Base-by-base conservation (phyloP, 2,329 filamentous ascomycete genomes). In the Dendrostoma leiphaemia region DNA sequence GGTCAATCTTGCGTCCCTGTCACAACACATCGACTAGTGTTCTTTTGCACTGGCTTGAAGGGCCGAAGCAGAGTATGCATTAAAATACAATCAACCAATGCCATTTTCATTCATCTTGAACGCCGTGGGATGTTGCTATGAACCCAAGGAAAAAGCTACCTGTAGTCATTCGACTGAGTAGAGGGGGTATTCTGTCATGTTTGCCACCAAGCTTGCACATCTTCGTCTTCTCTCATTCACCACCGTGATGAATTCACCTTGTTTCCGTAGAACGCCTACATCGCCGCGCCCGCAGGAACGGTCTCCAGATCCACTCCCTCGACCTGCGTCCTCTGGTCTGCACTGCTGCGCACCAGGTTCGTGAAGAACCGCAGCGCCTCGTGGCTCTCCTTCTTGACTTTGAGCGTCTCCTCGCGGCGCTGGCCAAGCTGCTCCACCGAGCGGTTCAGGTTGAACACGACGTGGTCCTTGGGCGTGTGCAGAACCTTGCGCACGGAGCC, bases 341-440 rank as follows among this genome's bases (percentile, higher is more conserved):
- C 74, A 57, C 80, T 84, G 62, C 85, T 80, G 57, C 88, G 81
- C 49, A 94, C 85, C 17, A 99, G 80, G 65, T 95, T 94, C 49
- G 83, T 77, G 70, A 99, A 99, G 74, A 96, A 97, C 71, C 93
- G 95, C 61, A 84, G 78, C 6, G 94, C 94, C 29, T 90, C 85
- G 67, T 95, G 88, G 66, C 90, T 94, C 73, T 97, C 93, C 31
- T 77, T 78, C 70, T 86, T 86, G 57, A 90, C 81, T 74, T 94
- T 95, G 66, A 83, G 79, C 8, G 91, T 94, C 67, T 96, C 89
- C 62, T 94, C 89, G 62, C 89, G 87, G 67, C 89, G 88, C 53
- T 78, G 74, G 57, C 84, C 86, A 10, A 97, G 83, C 63, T 94
- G 86, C 72, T 97, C 91, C 45, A 97, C 87, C 26, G 86, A 91